Conservation (phyloP, 768 basidiomycete species). For the Hygrophorus pudorinus region DNA sequence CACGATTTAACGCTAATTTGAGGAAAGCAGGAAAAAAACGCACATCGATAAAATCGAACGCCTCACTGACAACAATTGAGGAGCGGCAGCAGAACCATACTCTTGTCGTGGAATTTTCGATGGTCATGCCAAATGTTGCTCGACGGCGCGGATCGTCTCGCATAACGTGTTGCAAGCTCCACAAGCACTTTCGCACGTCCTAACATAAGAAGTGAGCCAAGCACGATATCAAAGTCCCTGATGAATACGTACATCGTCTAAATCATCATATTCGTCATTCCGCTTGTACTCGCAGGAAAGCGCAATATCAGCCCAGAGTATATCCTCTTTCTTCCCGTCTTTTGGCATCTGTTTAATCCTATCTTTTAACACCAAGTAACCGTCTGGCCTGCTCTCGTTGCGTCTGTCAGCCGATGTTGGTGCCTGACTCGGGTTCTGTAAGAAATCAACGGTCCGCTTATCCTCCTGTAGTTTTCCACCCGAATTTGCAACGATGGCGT, state of each 20-base stretch:
- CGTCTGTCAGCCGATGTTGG: conserved; percentile 1
- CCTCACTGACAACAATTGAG: conserved; percentile 9
- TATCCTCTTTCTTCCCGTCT: not conserved
- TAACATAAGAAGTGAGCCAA: not conserved
- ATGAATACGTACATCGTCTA: conserved; percentile 2
- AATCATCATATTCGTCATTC: not conserved
- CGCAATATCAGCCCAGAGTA: conserved; percentile 1
- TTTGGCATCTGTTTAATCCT: not conserved
- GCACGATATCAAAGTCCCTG: not conserved
- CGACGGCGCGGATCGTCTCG: conserved; percentile 16
- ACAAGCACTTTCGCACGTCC: conserved; percentile 15
- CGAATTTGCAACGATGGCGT: not conserved
- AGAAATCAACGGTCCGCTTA: not conserved
- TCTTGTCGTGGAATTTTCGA: conserved; percentile 16
- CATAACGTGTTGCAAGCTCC: conserved; percentile 19
- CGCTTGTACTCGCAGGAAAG: conserved; percentile 1
- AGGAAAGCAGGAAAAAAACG: too few species aligned
- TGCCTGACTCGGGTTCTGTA: not conserved
- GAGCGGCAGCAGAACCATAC: conserved; percentile 20
- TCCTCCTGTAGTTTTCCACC: not conserved
- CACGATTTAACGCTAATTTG: too few species aligned
- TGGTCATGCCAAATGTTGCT: conserved; percentile 18
- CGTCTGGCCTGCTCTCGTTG: conserved; percentile 1
- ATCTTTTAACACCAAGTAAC: conserved; percentile 1
- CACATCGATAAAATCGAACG: conserved; percentile 7